phyloP scores from a whole-genome alignment of 2,329 filamentous ascomycete genomes.

The Trichothecium roseum region DNA sequence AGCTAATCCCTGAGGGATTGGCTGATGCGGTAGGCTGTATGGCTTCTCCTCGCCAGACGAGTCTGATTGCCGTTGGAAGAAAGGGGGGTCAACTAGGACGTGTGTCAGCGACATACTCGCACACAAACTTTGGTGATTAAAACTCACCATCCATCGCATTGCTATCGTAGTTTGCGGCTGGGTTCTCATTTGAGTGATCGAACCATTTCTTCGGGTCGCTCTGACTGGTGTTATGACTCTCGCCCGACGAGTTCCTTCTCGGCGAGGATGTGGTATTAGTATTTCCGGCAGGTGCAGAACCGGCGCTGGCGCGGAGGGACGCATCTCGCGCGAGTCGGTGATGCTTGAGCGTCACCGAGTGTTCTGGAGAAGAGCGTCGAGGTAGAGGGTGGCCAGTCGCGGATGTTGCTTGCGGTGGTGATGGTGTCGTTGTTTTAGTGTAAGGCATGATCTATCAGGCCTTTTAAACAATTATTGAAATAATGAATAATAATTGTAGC shows the following conservation, averaged over 20 bases:
- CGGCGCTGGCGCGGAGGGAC: constrained; percentile 16
- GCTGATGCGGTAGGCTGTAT: constrained; percentile 13
- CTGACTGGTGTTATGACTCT: constrained; percentile 35
- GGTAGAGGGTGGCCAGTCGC: constrained; percentile 28
- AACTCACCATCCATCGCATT: constrained; percentile 36
- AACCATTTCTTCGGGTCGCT: constrained; percentile 47
- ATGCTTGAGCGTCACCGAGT: constrained; percentile 36
- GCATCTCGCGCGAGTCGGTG: constrained; percentile 34
- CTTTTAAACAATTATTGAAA: constrained; percentile 1
- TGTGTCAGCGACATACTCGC: background rate
- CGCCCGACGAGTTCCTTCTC: constrained; percentile 33
- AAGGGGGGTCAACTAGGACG: constrained; percentile 38
- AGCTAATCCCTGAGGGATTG: constrained; percentile 14
- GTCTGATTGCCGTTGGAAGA: constrained; percentile 42
- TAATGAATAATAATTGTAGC: no score
- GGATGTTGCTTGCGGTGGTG: constrained; percentile 12
- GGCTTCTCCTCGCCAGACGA: constrained; percentile 36
- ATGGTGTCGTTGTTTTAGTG: constrained; percentile 11
- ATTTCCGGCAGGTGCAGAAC: constrained; percentile 8
- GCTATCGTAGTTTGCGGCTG: constrained; percentile 28
- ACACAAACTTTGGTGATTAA: constrained; percentile 4
- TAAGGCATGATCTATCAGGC: constrained; percentile 17
- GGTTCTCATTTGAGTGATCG: constrained; percentile 40
- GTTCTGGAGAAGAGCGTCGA: constrained; percentile 30
- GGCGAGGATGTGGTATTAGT: constrained; percentile 12